A percentile compares a stretch with the other conserved stretches of the same genome.
phyloP scores from a whole-genome alignment of 2,329 filamentous ascomycete species.

The Aspergillus tubingensis region DNA sequence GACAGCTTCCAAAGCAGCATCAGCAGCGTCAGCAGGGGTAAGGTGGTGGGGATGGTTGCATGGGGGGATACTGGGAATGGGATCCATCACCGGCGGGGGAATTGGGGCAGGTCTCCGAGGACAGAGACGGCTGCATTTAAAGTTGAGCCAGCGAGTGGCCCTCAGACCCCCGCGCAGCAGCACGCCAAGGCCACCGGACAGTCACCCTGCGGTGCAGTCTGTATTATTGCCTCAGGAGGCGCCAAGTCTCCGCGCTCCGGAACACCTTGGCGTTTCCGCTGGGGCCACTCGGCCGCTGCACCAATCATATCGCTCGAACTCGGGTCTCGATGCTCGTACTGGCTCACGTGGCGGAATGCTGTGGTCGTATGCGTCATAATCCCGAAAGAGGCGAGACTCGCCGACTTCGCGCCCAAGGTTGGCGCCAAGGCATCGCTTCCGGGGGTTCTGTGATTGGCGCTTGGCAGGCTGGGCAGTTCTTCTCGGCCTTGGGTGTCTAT shows the following conservation, averaged over 20 bases:
- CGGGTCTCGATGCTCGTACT: slow-evolving; percentile 9
- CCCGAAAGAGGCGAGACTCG: neutral
- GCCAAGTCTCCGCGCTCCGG: slow-evolving; percentile 25
- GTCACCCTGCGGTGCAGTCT: slow-evolving; percentile 10
- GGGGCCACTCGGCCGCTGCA: neutral
- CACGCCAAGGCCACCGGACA: slow-evolving; percentile 16
- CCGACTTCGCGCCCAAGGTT: slow-evolving; percentile 8
- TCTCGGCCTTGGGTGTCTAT: neutral
- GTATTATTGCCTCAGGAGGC: slow-evolving; percentile 6
- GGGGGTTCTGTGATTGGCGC: slow-evolving; percentile 12
- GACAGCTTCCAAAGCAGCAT: neutral
- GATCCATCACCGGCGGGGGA: slow-evolving; percentile 6
- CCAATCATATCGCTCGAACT: slow-evolving; percentile 10
- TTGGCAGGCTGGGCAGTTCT: slow-evolving; percentile 14
- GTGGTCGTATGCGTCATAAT: slow-evolving; percentile 22
- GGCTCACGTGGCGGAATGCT: slow-evolving; percentile 14
- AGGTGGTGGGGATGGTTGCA: neutral
- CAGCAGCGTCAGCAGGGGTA: neutral
- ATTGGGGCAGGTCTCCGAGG: neutral
- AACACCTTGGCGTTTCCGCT: slow-evolving; percentile 24
- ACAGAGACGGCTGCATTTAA: slow-evolving; percentile 11
- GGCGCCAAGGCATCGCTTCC: slow-evolving; percentile 9
- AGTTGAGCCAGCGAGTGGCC: slow-evolving; percentile 9
- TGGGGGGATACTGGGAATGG: slow-evolving; percentile 1
- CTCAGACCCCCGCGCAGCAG: slow-evolving; percentile 16